phyloP scores from a whole-genome alignment of 768 basidiomycete species.

The Rhizopogon vinicolor region DNA sequence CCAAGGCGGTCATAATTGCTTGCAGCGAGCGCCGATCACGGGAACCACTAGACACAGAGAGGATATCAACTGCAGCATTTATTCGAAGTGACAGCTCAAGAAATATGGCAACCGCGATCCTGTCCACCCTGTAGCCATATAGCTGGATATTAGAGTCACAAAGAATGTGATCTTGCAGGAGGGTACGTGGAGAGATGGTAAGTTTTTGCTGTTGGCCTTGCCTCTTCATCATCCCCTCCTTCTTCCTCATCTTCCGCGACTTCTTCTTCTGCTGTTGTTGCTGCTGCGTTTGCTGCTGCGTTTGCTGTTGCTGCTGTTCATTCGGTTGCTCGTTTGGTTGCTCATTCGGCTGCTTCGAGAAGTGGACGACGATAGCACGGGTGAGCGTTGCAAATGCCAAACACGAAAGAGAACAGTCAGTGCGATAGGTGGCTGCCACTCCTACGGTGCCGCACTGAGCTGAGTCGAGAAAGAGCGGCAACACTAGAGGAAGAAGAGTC shows the following conservation, averaged over 20 bases:
- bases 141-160: slow-evolving; percentile 25
- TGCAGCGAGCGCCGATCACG: slow-evolving; percentile 26
- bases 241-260: too few relatives aligned
- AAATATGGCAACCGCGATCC: slow-evolving; percentile 34
- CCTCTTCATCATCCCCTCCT: neutral
- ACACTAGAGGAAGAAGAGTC: slow-evolving; percentile 13
- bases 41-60: slow-evolving; percentile 22
- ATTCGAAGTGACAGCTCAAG: slow-evolving; percentile 34
- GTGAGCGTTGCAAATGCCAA: slow-evolving; percentile 38
- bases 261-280: too few relatives aligned
- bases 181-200: slow-evolving; percentile 5
- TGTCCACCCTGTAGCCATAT: slow-evolving; percentile 44
- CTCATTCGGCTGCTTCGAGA: slow-evolving; percentile 13
- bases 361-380: slow-evolving; percentile 29
- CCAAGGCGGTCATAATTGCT: slow-evolving; percentile 33
- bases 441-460: slow-evolving; percentile 28
- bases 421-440: slow-evolving; percentile 38
- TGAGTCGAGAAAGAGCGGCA: slow-evolving; percentile 27
- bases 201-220: neutral
- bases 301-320: too few relatives aligned
- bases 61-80: slow-evolving; percentile 34
- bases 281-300: too few relatives aligned
- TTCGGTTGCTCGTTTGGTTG: too few relatives aligned
- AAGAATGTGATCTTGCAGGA: slow-evolving; percentile 31
- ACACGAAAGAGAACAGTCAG: slow-evolving; percentile 27